A percentile compares a stretch with the other conserved stretches of the same genome.
phyloP scores from a whole-genome alignment of 371 early-diverging fungal genomes.

The Mortierella sp. region DNA sequence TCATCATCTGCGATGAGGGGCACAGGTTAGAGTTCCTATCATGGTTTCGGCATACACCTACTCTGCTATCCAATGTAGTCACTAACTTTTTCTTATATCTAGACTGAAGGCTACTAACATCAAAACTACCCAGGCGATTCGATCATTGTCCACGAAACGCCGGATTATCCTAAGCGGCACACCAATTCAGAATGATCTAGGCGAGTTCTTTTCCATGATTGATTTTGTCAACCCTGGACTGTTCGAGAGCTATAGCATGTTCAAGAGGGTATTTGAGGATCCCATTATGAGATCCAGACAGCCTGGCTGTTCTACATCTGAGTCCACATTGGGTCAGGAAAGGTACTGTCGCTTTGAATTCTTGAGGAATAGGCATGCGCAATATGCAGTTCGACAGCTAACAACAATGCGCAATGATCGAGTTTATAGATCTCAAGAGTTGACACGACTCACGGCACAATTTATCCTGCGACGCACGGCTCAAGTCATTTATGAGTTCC shows the following conservation, averaged over 20 bases:
- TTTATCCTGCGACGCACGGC: conserved; percentile 70
- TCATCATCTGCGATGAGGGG: conserved; percentile 63
- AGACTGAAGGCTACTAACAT: conserved; percentile 67
- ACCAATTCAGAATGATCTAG: conserved; percentile 73
- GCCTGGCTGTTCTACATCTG: conserved; percentile 41
- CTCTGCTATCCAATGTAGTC: background rate
- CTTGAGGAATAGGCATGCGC: too few species aligned
- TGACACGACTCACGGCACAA: conserved; percentile 59
- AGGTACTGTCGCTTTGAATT: conserved; percentile 18
- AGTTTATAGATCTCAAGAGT: conserved; percentile 52
- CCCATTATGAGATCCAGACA: conserved; percentile 61
- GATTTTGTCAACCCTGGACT: conserved; percentile 75
- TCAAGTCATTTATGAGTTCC: conserved; percentile 61
- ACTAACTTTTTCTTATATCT: background rate
- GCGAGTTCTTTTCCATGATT: conserved; percentile 67
- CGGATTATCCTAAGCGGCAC: conserved; percentile 75
- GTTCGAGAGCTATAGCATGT: conserved; percentile 58
- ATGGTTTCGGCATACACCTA: background rate
- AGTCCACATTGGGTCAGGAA: conserved; percentile 58
- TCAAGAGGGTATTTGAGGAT: conserved; percentile 62
- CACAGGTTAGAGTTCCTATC: conserved; percentile 56
- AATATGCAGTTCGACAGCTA: too few species aligned
- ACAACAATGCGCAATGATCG: too few species aligned
- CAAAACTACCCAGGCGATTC: conserved; percentile 61
- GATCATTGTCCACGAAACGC: conserved; percentile 52